phyloP scores from a whole-genome alignment of 2,329 filamentous ascomycete species.

The Aspergillus puulaauensis region DNA sequence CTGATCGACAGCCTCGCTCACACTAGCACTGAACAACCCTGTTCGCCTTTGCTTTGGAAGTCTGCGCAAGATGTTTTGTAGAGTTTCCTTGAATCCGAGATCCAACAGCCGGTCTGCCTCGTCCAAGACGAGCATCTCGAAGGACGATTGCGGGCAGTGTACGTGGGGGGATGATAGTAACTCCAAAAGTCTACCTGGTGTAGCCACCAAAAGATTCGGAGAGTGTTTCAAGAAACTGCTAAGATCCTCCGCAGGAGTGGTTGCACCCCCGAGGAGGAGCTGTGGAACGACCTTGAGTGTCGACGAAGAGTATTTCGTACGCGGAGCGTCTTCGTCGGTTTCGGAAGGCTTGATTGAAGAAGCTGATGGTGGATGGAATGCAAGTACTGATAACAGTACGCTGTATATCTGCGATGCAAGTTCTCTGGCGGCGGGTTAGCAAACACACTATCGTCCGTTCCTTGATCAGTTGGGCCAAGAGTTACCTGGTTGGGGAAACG shows the following conservation, averaged over 20 bases:
- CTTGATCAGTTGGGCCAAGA: background rate
- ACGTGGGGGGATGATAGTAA: conserved; percentile 83
- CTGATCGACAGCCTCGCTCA: conserved; percentile 92
- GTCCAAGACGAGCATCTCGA: conserved; percentile 89
- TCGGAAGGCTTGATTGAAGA: conserved; percentile 43
- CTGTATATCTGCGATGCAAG: conserved; percentile 86
- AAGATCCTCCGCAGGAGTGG: conserved; percentile 79
- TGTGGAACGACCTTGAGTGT: conserved; percentile 72
- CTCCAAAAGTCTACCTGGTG: conserved; percentile 85
- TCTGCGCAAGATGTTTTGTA: conserved; percentile 79
- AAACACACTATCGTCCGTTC: too few relatives aligned
- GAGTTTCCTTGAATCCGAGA: conserved; percentile 86
- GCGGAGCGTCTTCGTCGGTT: conserved; percentile 42
- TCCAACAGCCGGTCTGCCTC: conserved; percentile 92
- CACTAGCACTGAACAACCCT: conserved; percentile 89
- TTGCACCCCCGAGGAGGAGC: conserved; percentile 81
- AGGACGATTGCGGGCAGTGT: conserved; percentile 81
- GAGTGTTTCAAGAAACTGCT: conserved; percentile 79
- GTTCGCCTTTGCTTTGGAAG: conserved; percentile 92
- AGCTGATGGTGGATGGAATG: conserved; percentile 79
- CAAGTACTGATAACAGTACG: conserved; percentile 72
- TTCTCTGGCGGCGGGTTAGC: conserved; percentile 57
- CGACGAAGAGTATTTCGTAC: conserved; percentile 44
- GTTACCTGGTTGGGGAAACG: conserved; percentile 74
- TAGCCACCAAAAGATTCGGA: conserved; percentile 86